Base-by-base conservation (phyloP, 2,329 filamentous ascomycete genomes). In the Aureobasidium uvarum region DNA sequence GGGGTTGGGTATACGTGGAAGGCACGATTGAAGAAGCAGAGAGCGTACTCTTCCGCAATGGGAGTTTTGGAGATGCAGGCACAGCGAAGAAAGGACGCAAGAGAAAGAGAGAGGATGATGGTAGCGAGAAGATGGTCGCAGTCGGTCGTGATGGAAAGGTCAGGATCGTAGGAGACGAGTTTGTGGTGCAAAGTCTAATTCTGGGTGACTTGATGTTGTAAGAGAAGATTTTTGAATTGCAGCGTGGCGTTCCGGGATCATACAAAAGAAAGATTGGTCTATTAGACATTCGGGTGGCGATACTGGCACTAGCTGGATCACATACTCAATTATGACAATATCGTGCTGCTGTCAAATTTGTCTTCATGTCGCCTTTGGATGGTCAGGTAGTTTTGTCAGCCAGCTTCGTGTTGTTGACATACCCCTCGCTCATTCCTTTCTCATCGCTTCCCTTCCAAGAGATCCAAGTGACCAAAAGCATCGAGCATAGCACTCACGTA, bases 131-230 rank as follows among this genome's bases (percentile, higher is more conserved):
- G 67, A 71, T 69, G 75, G 76, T 23, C 71, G 74, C 33, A 73
- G 14, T 43, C 8, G 48, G 48, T 2, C 78, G 18, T 72, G 78
- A 50, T 79, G 81, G 14, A 81, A 83, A 77, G 67, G 81, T 92
- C 43, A 84, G 83, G 68, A 83, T 95, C 51, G 84, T 96, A 62
- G 89, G 88, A 65, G 89, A 96, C 74, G 94, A 98, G 77, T 86
- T 94, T 73, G 86, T 98, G 25, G 88, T 96, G 64, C 94, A 99
- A 81, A 97, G 92, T 75, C 80, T 98, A 66, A 97, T 99, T 68
- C 76, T 96, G 59, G 94, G 93, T 0, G 85, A 87, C 67, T 78
- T 97, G 70, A 85, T 92, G 62, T 88, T 91, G 68, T 84, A 86
- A 36, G 18, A 52, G 16, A 33, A 20, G 16, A 3, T 31, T 11